phyloP scores from a whole-genome alignment of 179 eudicot species.

The Patellifolia procumbens region DNA sequence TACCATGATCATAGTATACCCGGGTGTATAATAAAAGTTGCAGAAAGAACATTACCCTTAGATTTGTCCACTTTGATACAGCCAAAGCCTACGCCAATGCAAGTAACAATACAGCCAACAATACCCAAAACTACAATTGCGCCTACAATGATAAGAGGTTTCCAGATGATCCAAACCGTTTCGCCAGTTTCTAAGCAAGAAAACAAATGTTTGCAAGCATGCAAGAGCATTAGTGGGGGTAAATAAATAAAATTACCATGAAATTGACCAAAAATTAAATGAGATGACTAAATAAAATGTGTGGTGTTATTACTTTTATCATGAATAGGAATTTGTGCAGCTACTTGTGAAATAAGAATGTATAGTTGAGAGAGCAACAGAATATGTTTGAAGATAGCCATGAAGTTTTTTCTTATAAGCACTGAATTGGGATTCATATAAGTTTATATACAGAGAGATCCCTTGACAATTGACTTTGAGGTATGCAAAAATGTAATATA shows the following conservation, averaged over 20 bases:
- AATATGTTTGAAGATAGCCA: background rate
- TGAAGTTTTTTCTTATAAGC: background rate
- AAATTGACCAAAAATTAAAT: background rate
- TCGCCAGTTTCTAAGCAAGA: background rate
- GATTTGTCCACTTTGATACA: background rate
- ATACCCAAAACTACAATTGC: background rate
- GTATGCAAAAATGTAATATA: background rate
- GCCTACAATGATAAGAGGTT: background rate
- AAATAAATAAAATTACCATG: background rate
- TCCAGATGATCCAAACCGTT: background rate
- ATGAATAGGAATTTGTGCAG: conserved; percentile 3
- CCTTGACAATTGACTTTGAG: background rate
- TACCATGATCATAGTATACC: too few species aligned
- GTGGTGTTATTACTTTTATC: background rate
- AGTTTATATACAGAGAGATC: background rate
- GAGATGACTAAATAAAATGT: background rate
- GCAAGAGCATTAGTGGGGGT: background rate
- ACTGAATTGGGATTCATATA: background rate
- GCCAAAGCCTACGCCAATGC: background rate
- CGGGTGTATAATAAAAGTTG: background rate
- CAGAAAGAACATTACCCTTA: background rate
- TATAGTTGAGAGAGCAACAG: background rate
- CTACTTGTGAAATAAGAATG: background rate
- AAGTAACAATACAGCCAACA: background rate
- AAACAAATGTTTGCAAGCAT: background rate